A percentile compares a stretch with the other conserved stretches of the same genome.
Evolutionary conservation across 305 asterid species (phyloP).

Genomic region (Fraxinus platypoda): DNA sequence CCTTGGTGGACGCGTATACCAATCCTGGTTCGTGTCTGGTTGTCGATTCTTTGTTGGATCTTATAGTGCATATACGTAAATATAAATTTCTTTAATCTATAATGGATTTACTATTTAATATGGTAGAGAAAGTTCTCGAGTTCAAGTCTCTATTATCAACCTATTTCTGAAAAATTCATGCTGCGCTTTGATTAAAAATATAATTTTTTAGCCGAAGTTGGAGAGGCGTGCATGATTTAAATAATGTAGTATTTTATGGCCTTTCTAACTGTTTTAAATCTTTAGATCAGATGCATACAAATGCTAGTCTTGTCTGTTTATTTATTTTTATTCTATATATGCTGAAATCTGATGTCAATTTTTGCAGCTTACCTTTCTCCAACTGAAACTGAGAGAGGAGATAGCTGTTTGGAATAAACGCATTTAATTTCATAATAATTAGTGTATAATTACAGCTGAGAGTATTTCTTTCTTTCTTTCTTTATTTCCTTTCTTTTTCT

Average conservation of each 20-base stretch:
- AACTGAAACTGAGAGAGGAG: neutral
- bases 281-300: neutral
- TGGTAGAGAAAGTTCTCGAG: neutral
- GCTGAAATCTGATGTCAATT: neutral
- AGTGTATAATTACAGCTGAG: neutral
- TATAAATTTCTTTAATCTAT: no score
- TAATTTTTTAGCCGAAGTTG: neutral
- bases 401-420: neutral
- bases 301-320: neutral
- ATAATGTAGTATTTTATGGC: no score
- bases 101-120: no score
- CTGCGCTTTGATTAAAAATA: neutral
- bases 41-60: neutral
- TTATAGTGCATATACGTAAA: no score
- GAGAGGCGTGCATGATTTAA: neutral
- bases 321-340: neutral
- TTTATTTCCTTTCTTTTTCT: neutral
- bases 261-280: no score
- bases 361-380: conserved; percentile 31
- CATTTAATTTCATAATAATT: neutral
- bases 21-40: neutral
- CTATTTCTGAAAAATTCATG: neutral
- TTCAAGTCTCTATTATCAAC: neutral
- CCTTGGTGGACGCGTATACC: no score
- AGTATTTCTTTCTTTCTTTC: neutral